Percentiles rank a stretch among this genome's conserved stretches.
Conservation (phyloP, 1,284 basidiomycete species). For the Cryptococcus neoformans region DNA sequence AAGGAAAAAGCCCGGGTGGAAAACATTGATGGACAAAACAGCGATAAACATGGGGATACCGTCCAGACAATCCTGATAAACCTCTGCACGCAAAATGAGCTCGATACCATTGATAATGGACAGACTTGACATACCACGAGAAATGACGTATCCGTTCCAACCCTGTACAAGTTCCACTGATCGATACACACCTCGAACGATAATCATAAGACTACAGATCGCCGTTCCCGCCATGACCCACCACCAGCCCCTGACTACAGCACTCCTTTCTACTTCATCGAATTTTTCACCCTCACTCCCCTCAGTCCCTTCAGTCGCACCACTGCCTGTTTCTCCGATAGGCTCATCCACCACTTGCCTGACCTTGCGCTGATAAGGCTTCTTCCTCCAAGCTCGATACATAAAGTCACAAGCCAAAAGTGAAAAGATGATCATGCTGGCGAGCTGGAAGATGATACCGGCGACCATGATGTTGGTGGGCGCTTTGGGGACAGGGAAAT, state of each 20-base stretch:
- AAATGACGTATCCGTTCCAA: conserved; percentile 9
- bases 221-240: conserved; percentile 5
- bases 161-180: conserved; percentile 11
- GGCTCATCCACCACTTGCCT: no score
- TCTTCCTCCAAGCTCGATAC: conserved; percentile 15
- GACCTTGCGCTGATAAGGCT: conserved; percentile 11
- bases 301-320: background rate
- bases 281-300: background rate
- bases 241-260: conserved; percentile 5
- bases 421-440: conserved; percentile 38
- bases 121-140: background rate
- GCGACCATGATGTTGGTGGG: conserved; percentile 45
- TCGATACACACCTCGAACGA: conserved; percentile 13
- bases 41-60: conserved; percentile 60
- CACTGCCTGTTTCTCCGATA: background rate
- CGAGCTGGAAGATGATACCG: conserved; percentile 47
- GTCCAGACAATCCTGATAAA: conserved; percentile 54
- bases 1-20: conserved; percentile 56
- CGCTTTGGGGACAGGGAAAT: conserved; percentile 11
- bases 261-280: background rate
- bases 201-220: conserved; percentile 7
- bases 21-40: conserved; percentile 56
- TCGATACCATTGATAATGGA: no score
- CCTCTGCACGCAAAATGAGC: background rate
- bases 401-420: conserved; percentile 36